Evolutionary conservation across 805 yeast species (phyloP).

Genomic region (Ogataea pignaliae): DNA sequence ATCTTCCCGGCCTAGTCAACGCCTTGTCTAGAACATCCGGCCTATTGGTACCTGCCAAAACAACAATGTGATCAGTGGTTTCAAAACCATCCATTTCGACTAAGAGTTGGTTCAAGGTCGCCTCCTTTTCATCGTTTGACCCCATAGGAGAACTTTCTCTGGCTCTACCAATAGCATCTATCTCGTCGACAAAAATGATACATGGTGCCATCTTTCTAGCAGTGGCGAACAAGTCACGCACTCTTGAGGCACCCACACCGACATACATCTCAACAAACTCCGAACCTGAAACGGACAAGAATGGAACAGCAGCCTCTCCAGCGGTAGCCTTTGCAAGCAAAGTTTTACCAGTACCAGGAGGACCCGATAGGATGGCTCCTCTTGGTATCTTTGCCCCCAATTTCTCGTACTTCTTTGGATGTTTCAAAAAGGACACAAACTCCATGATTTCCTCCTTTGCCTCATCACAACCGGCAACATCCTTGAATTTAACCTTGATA

Average conservation of each 20-base stretch:
- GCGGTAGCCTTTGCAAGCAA: constrained; percentile 97
- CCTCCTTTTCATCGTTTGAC: constrained; percentile 94
- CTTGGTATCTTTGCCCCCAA: constrained; percentile 97
- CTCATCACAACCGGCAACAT: constrained; percentile 97
- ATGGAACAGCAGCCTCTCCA: constrained; percentile 98
- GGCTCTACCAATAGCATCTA: constrained; percentile 98
- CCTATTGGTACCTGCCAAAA: constrained; percentile 95
- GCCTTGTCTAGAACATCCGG: constrained; percentile 93
- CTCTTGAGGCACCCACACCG: constrained; percentile 98
- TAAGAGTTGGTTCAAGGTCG: constrained; percentile 88
- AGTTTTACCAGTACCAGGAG: constrained; percentile 99
- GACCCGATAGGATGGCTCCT: constrained; percentile 96
- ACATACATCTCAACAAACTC: constrained; percentile 99
- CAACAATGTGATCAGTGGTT: constrained; percentile 88
- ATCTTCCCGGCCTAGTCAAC: constrained; percentile 94
- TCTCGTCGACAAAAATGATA: constrained; percentile 96
- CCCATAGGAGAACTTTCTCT: constrained; percentile 63
- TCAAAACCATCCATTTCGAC: constrained; percentile 99
- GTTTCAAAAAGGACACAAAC: constrained; percentile 87
- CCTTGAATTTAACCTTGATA: constrained; percentile 81
- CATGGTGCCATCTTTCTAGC: constrained; percentile 95
- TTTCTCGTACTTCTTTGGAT: constrained; percentile 85
- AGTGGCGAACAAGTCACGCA: constrained; percentile 87
- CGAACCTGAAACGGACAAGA: constrained; percentile 92
- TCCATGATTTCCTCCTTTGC: constrained; percentile 98